Evolutionary conservation across 139 green algal species (phyloP), one percentile per base, ranked within the genome.

Genomic region (Chlorella sp.): DNA sequence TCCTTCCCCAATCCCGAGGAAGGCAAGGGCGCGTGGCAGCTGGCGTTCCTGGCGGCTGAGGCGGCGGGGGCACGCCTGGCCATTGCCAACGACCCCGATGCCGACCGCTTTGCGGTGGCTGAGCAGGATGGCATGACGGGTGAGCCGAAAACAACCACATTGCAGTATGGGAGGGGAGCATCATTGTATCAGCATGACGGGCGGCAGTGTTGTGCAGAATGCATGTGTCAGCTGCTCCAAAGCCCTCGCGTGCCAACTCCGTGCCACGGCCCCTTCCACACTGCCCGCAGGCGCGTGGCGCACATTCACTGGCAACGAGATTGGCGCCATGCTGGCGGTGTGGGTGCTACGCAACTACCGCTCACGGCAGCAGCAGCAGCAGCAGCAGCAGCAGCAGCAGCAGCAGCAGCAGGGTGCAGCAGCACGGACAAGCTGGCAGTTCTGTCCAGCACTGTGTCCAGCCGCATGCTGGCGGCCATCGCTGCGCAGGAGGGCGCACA

Each of bases 1-100:
- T 63, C 74, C 30, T 96, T 96, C 69, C 94, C 94, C 60, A 97
- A 97, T 82, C 94, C 94, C 5, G 94, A 97, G 78, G 94, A 97
- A 74, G 94, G 94, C 13, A 82, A 88, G 32, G 94, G 93, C 41
- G 92, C 91, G 0, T 96, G 92, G 94, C 70, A 47, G 21, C 56
- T 94, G 63, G 87, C 92, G 4, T 95, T 93, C 74, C 60, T 90
- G 26, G 85, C 87, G 56, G 92, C 89, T 17, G 75, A 92, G 38
- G 63, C 86, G 44, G 73, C 65, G 0, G 90, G 88, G 2, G 74
- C 75, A 0, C 36, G 41, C 25, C 76, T 97, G 69, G 92, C 93
- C 4, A 38, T 96, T 47, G 94, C 94, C 5, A 97, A 96, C 81
- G 94, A 97, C 84, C 94, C 94, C 0, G 94, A 96, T 84, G 94